Evolutionary conservation across 257 asterid species (phyloP).

Genomic region (Nicotiana benthamiana): DNA sequence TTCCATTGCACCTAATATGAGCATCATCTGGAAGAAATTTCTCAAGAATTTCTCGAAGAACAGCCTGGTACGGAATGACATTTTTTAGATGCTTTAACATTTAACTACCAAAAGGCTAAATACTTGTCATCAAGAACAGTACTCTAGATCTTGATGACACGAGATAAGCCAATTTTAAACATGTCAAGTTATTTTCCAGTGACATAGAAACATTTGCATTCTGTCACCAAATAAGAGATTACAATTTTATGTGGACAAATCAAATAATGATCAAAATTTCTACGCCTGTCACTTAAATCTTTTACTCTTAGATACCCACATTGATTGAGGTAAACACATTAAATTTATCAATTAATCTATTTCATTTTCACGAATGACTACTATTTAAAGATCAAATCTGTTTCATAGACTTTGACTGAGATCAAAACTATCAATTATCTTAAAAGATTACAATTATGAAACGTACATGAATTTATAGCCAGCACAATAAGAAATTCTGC

Average conservation of each 20-base stretch:
- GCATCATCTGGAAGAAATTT: conserved; percentile 71
- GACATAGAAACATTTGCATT: neutral
- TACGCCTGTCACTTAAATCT: neutral
- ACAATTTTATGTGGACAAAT: neutral
- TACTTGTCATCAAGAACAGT: neutral
- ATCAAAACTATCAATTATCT: neutral
- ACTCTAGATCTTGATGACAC: neutral
- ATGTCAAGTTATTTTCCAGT: neutral
- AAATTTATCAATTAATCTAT: neutral
- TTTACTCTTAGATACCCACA: neutral
- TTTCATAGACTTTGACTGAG: neutral
- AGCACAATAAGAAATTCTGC: neutral
- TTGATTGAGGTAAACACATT: neutral
- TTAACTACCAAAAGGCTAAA: neutral
- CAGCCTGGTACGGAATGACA: conserved; percentile 52
- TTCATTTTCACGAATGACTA: neutral
- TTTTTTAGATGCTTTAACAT: conserved; percentile 11
- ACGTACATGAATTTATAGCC: neutral
- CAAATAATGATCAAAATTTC: neutral
- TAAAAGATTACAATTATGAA: neutral
- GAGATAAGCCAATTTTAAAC: neutral
- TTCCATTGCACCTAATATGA: conserved; percentile 80
- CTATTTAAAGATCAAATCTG: neutral
- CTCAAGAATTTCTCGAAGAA: conserved; percentile 68
- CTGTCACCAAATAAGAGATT: neutral